Conservation (phyloP, 805 yeast species). For the Candida ponderosae region DNA sequence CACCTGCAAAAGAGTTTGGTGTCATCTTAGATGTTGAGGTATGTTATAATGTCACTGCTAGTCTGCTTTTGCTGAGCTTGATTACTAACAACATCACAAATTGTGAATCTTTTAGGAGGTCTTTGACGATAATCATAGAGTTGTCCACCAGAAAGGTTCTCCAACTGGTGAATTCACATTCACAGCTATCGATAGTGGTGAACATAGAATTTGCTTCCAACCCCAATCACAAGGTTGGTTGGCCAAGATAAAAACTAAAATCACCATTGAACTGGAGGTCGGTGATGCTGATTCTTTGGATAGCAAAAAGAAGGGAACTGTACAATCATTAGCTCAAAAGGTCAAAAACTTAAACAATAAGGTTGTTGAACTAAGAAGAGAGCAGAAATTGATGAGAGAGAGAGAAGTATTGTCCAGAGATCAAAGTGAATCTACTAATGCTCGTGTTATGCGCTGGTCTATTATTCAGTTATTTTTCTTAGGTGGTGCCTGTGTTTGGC, state of each 20-base stretch:
- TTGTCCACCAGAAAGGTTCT: slow-evolving; percentile 59
- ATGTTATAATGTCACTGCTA: not conserved
- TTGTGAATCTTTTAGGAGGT: slow-evolving; percentile 36
- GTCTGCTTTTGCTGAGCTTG: not conserved
- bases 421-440: slow-evolving; percentile 60
- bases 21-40: slow-evolving; percentile 36
- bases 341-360: slow-evolving; percentile 49
- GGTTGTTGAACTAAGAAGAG: slow-evolving; percentile 53
- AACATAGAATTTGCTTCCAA: slow-evolving; percentile 65
- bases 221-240: slow-evolving; percentile 55
- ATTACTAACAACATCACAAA: not conserved
- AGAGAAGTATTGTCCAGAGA: slow-evolving; percentile 71
- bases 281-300: slow-evolving; percentile 63
- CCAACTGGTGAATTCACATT: slow-evolving; percentile 66
- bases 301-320: slow-evolving; percentile 54
- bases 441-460: slow-evolving; percentile 69
- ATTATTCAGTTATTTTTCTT: slow-evolving; percentile 57
- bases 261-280: slow-evolving; percentile 56
- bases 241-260: slow-evolving; percentile 45
- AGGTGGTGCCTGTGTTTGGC: slow-evolving; percentile 65
- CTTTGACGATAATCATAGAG: slow-evolving; percentile 70
- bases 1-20: slow-evolving; percentile 27
- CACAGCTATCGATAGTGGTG: slow-evolving; percentile 69
- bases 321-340: slow-evolving; percentile 47
- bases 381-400: slow-evolving; percentile 62